Evolutionary conservation across 148 eudicot genomes (phyloP).

Genomic region (Salicornia ramosissima): DNA sequence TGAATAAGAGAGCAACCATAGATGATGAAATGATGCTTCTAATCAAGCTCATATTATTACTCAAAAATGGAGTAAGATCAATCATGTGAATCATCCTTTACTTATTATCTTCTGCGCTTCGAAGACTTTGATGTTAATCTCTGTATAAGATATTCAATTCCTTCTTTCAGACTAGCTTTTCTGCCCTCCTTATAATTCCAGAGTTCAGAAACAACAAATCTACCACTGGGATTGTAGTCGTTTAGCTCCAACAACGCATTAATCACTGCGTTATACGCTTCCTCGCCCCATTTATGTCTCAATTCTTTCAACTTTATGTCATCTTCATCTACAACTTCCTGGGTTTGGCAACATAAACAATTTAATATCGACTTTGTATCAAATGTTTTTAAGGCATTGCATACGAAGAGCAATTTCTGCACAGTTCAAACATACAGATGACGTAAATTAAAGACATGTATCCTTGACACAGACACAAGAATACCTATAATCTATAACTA

Average conservation of each 20-base stretch:
- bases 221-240: conserved; percentile 57
- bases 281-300: conserved; percentile 39
- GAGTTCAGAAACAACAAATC: conserved; percentile 45
- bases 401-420: background rate
- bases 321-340: conserved; percentile 45
- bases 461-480: no score
- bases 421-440: background rate
- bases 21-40: no score
- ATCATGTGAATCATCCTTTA: no score
- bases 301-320: conserved; percentile 39
- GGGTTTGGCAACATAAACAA: conserved; percentile 10
- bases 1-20: no score
- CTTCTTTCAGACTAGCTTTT: conserved; percentile 51
- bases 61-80: no score
- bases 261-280: conserved; percentile 37
- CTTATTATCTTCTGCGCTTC: conserved; percentile 35
- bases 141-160: conserved; percentile 34
- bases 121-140: conserved; percentile 29
- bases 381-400: background rate
- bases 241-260: conserved; percentile 45
- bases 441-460: no score
- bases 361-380: background rate
- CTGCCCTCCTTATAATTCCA: conserved; percentile 45
- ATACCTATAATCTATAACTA: no score
- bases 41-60: no score